Conservation (phyloP, 352 stramenopile genomes). For the Pythium dissotocum region DNA sequence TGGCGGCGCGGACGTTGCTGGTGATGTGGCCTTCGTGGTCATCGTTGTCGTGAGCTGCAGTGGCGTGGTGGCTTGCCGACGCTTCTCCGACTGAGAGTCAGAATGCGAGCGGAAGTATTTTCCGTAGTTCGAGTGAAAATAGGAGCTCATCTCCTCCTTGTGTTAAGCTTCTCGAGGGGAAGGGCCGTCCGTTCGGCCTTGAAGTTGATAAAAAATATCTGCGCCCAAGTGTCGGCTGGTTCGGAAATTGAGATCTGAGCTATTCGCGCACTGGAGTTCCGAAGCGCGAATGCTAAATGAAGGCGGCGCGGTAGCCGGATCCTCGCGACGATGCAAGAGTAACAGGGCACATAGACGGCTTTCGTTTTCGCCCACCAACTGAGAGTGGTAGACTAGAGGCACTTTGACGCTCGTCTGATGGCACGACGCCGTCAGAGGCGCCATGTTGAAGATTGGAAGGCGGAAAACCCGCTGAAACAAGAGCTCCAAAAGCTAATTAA, state of each 20-base stretch:
- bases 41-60: conserved; percentile 11
- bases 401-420: conserved; percentile 7
- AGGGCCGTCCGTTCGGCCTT: conserved; percentile 14
- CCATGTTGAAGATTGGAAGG: conserved; percentile 26
- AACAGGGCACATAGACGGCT: background rate
- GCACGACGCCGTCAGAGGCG: conserved; percentile 12
- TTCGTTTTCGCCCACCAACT: conserved; percentile 1
- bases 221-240: background rate
- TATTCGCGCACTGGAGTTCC: conserved; percentile 7
- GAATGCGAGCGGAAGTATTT: conserved; percentile 10
- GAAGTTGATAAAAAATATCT: conserved; percentile 14
- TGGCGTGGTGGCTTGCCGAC: conserved; percentile 2
- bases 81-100: background rate
- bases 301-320: background rate
- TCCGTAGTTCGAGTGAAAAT: conserved; percentile 21
- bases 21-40: background rate
- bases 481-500: background rate
- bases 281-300: conserved; percentile 4
- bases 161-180: conserved; percentile 7
- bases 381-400: background rate
- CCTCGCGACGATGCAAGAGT: too few relatives aligned
- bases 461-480: background rate
- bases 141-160: conserved; percentile 15
- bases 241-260: conserved; percentile 15
- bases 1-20: too few relatives aligned